Evolutionary conservation across 805 yeast species (phyloP), one percentile per base, ranked within the genome.

Genomic region (Monosporozyma servazzii): DNA sequence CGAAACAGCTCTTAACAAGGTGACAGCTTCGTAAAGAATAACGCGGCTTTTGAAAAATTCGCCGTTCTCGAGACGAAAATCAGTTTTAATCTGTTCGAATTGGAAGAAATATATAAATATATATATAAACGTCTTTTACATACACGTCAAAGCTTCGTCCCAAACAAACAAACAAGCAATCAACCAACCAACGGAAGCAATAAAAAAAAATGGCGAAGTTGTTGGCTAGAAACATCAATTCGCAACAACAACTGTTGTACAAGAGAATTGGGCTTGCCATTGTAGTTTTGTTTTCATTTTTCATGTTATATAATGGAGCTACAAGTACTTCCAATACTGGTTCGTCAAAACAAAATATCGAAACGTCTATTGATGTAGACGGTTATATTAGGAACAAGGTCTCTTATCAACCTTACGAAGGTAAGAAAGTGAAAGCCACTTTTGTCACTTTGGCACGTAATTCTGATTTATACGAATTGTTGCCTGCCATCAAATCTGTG

Each of bases 371-470:
- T n/a, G 44, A 40, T 13, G 5, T 27, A 2, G 46, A 53, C 33
- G 61, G 58, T 15, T 49, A 43, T 48, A 52, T 53, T 41, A 56
- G 55, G 40, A 51, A 50, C 4, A 54, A 50, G 36, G 58, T 58
- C 13, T 43, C 53, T 7, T 33, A 51, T 23, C 56, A 58, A 6
- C 46, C 51, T 25, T 59, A 60, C 48, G 47, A 50, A 9, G 63
- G 63, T 37, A 51, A 63, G 15, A 77, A 78, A 58, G 82, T 76
- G 51, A 82, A 80, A 65, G 96, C 95, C 15, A 82, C 95, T 1
- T 86, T 88, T 66, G 89, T 87, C 17, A 77, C 91, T 0, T 73
- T 87, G 59, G 93, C 90, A 11, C 76, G 95, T 71, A 86, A 86
- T 66, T 60, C 71, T n/a, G 96, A 87, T 64, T 66, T 87, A 51